phyloP scores from a whole-genome alignment of 169 alveolate genomes.

The Miamiensis avidus region DNA sequence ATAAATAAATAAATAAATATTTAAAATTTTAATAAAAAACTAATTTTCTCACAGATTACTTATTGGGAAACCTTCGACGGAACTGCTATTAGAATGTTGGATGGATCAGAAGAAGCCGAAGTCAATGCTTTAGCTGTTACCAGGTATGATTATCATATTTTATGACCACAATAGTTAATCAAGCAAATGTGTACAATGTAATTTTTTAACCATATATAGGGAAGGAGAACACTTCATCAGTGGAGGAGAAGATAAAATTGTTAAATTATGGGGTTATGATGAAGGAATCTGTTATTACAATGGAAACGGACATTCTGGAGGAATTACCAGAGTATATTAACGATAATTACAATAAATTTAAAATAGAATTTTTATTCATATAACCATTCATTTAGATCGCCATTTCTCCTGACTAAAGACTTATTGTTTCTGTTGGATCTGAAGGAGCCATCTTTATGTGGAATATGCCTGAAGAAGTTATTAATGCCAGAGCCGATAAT shows the following conservation, averaged over 20 bases:
- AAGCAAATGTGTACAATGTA: neutral
- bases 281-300: constrained; percentile 74
- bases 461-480: constrained; percentile 68
- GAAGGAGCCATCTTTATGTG: constrained; percentile 87
- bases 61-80: constrained; percentile 93
- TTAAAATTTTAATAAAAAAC: too few relatives aligned
- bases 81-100: constrained; percentile 88
- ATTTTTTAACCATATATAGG: constrained; percentile 7
- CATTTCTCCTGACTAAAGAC: constrained; percentile 76
- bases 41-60: constrained; percentile 47
- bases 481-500: constrained; percentile 41
- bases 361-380: neutral
- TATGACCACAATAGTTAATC: neutral
- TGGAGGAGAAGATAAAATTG: constrained; percentile 89
- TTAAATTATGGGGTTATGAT: constrained; percentile 90
- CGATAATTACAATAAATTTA: neutral
- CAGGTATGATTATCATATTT: constrained; percentile 21
- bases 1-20: neutral
- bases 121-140: constrained; percentile 86
- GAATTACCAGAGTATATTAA: constrained; percentile 60
- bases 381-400: constrained; percentile 46
- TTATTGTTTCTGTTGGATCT: constrained; percentile 77
- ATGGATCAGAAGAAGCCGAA: constrained; percentile 90
- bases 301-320: constrained; percentile 85
- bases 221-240: constrained; percentile 80